These are phyloP conservation scores for Lichtheimia ramosa DNA, from an alignment of 371 early-diverging fungal genomes.

Conservation along the genomic window DNA sequence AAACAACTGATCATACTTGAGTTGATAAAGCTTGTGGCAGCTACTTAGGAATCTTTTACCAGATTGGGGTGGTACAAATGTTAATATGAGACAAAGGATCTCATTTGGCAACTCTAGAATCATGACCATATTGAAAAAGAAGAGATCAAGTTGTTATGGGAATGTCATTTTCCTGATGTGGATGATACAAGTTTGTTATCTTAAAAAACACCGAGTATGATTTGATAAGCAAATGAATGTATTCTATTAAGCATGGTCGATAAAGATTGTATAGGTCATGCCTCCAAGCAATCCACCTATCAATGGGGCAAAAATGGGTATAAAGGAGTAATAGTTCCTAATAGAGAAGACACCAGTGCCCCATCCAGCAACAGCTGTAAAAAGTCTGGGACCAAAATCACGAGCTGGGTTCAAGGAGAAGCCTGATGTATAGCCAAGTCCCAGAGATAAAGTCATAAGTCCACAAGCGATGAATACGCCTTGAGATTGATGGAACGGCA, in stretches of 20 bases:
- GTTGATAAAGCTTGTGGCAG: not conserved
- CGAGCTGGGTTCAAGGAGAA: conserved; percentile 88
- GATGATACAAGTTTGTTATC: too few species aligned
- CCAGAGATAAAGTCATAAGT: conserved; percentile 39
- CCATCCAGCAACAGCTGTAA: conserved; percentile 77
- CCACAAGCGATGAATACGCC: conserved; percentile 71
- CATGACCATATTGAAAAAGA: too few species aligned
- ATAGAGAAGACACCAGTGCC: conserved; percentile 69
- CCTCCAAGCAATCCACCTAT: conserved; percentile 74
- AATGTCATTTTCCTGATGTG: too few species aligned
- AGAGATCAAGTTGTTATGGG: too few species aligned
- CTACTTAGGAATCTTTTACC: not conserved
- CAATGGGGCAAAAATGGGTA: conserved; percentile 81
- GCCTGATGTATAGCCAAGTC: conserved; percentile 73
- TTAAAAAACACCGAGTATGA: too few species aligned
- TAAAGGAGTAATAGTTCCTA: conserved; percentile 71
- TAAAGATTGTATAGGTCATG: conserved; percentile 63
- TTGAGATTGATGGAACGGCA: conserved; percentile 57
- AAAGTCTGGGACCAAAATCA: conserved; percentile 88
- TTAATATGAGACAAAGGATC: conserved; percentile 6
- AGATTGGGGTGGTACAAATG: conserved; percentile 2
- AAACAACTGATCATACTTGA: conserved; percentile 1
- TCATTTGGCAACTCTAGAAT: conserved; percentile 7
- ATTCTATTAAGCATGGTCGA: conserved; percentile 33
- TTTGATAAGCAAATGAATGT: too few species aligned